phyloP scores from a whole-genome alignment of 2,329 filamentous ascomycete species.

The Diplodia sapinea region DNA sequence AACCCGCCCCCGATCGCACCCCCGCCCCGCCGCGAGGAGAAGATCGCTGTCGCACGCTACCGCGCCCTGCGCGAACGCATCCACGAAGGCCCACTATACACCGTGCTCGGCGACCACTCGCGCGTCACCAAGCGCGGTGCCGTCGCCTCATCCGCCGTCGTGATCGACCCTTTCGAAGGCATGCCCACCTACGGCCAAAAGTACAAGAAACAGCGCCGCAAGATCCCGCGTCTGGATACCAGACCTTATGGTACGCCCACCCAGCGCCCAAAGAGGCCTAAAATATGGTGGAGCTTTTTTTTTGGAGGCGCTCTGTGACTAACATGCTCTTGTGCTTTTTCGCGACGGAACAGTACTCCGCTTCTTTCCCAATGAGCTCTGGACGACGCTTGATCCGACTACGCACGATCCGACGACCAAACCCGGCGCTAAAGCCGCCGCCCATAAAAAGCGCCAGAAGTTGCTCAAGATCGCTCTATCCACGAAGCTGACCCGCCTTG shows the following conservation, averaged over 20 bases:
- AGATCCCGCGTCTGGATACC: constrained; percentile 60
- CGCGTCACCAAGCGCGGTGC: constrained; percentile 49
- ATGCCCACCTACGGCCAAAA: constrained; percentile 66
- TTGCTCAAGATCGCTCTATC: constrained; percentile 43
- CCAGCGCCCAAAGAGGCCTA: neutral
- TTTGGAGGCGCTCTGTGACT: constrained; percentile 32
- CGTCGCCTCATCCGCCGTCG: constrained; percentile 38
- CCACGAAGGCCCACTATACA: constrained; percentile 66
- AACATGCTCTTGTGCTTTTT: neutral
- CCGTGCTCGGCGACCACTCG: constrained; percentile 58
- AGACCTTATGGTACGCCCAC: constrained; percentile 60
- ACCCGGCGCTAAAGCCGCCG: constrained; percentile 33
- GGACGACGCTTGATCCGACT: constrained; percentile 55
- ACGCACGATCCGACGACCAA: constrained; percentile 30
- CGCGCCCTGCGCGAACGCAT: constrained; percentile 60
- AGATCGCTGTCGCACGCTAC: constrained; percentile 56
- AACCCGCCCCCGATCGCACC: constrained; percentile 33
- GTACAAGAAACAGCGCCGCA: constrained; percentile 63
- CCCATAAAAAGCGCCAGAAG: constrained; percentile 42
- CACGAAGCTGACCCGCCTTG: constrained; percentile 48
- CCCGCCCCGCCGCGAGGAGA: constrained; percentile 54
- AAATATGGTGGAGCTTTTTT: neutral
- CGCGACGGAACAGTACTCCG: constrained; percentile 54
- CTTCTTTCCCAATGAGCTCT: constrained; percentile 65
- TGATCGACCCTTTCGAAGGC: constrained; percentile 66